A percentile compares a stretch with the other conserved stretches of the same genome.
Evolutionary conservation across 208 protist species (phyloP).

Genomic region (Leishmania aethiopica): DNA sequence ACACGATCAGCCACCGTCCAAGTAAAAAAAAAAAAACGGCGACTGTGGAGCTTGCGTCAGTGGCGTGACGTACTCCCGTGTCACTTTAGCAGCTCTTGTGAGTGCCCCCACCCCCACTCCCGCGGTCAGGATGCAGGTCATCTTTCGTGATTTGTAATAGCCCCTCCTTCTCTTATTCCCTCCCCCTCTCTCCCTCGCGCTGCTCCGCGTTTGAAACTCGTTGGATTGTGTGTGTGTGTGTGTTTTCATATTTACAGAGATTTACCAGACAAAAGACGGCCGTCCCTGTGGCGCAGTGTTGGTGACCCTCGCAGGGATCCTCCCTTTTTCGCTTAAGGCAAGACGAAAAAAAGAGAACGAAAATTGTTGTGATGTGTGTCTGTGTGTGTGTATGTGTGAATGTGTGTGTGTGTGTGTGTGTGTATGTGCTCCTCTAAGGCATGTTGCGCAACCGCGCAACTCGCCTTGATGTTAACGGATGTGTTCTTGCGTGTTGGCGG

Average conservation of each 20-base stretch:
- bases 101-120: background rate
- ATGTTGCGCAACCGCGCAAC: background rate
- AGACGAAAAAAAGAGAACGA: background rate
- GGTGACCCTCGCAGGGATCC: background rate
- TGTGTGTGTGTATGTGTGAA: background rate
- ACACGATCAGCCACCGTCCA: constrained; percentile 19
- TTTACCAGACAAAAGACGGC: background rate
- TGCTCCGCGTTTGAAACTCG: background rate
- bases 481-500: background rate
- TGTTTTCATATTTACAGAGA: constrained; percentile 8
- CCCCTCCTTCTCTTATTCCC: background rate
- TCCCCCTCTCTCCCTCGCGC: background rate
- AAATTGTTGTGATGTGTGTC: background rate
- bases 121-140: background rate
- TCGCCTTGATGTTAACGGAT: background rate
- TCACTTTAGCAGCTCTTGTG: background rate
- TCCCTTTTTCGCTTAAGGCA: background rate
- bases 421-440: background rate
- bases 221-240: background rate
- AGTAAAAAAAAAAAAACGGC: background rate
- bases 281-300: background rate
- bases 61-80: background rate
- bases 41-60: background rate
- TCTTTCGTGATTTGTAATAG: background rate
- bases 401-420: background rate